A percentile compares a stretch with the other conserved stretches of the same genome.
Conservation (phyloP, 2,329 filamentous ascomycete species). For the Nemania serpens region DNA sequence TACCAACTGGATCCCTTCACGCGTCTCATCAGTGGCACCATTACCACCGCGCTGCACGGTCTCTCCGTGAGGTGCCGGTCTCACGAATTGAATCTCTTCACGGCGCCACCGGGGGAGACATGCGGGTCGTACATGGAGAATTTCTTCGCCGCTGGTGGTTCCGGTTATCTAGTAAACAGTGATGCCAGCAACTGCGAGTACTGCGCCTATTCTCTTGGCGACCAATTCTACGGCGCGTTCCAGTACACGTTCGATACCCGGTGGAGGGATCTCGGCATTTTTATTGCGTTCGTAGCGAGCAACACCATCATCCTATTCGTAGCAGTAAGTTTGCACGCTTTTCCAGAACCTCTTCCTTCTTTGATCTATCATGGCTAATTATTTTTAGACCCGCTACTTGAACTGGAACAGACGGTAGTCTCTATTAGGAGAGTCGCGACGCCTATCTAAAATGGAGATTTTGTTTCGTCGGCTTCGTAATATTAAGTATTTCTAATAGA, state of each 20-base stretch:
- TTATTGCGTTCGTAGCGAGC: slow-evolving; percentile 73
- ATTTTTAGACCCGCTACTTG: slow-evolving; percentile 52
- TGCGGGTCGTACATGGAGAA: slow-evolving; percentile 77
- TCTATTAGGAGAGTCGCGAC: too few relatives aligned
- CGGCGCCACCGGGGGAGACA: slow-evolving; percentile 64
- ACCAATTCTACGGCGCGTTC: slow-evolving; percentile 76
- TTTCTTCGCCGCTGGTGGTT: slow-evolving; percentile 71
- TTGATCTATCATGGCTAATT: not conserved
- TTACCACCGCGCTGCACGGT: slow-evolving; percentile 75
- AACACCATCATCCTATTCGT: slow-evolving; percentile 69
- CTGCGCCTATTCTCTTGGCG: slow-evolving; percentile 79
- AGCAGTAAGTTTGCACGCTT: slow-evolving; percentile 49
- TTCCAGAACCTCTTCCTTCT: not conserved
- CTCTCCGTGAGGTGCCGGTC: slow-evolving; percentile 64
- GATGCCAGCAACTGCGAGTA: slow-evolving; percentile 73
- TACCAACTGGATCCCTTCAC: slow-evolving; percentile 86
- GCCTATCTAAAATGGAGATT: too few relatives aligned
- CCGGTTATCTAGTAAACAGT: slow-evolving; percentile 73
- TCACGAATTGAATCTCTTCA: slow-evolving; percentile 70
- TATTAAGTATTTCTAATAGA: slow-evolving; percentile 16
- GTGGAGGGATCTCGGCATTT: slow-evolving; percentile 85
- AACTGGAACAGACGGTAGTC: slow-evolving; percentile 58
- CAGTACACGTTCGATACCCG: slow-evolving; percentile 68
- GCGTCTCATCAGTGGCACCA: slow-evolving; percentile 77
- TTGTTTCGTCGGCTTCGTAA: not conserved